Evolutionary conservation across 257 asterid genomes (phyloP), one percentile per base, ranked within the genome.

Genomic region (Gardenia jasminoides): DNA sequence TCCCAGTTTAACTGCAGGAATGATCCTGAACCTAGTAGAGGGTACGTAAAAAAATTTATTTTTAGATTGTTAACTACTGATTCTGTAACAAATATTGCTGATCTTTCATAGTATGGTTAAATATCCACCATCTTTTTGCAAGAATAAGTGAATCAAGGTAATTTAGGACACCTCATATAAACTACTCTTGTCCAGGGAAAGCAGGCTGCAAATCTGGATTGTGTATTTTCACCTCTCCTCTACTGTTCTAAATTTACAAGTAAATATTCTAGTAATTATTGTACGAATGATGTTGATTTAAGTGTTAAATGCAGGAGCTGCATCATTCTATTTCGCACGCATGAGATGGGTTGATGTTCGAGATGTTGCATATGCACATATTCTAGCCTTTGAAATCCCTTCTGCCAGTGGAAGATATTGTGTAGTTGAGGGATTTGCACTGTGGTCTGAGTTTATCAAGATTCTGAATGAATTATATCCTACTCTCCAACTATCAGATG

Each of bases 351-450:
- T 89, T 10, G 83, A 91, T 67, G 97, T 92, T 16, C 90, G 80
- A 76, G 97, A 92, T 82, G 97, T 91, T 48, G 97, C 94, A 7
- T 36, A 85, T 61, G 93, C 97, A 30, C 97, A 91, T 70, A 80
- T 92, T 88, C 79, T 87, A 10, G 94, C 94, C 43, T 87, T 72
- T 56, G 94, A 92, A 82, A 85, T 82, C 70, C 86, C 92, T 72
- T 81, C 85, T 10, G 97, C 97, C 71, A 83, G 79, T 74, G 96
- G 97, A 66, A 87, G 97, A 78, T 91, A 91, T 30, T 88, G 85
- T 65, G 4, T 82, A 81, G 91, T 88, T 44, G 93, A 86, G 83
- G 84, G 85, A 7, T 79, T 80, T 54, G 84, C 85, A 48, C 94
- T 86, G 79, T 58, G 31, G 61, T 88, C 89, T 0, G 90, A 91